phyloP scores from a whole-genome alignment of 106 monocot species.

The Dioscorea dumetorum region DNA sequence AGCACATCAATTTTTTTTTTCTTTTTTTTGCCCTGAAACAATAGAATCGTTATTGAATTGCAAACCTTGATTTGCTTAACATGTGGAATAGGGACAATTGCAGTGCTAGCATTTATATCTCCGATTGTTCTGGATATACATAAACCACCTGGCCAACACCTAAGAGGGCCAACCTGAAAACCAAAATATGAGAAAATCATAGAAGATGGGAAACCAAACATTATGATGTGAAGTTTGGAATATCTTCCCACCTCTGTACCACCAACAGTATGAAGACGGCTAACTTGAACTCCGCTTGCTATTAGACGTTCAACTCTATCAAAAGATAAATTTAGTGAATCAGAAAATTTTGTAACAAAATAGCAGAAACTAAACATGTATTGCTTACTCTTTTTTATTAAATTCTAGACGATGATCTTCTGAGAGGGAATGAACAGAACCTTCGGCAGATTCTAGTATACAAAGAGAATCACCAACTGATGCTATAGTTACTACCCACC shows the following conservation, averaged over 20 bases:
- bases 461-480: conserved; percentile 97
- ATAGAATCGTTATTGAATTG: not conserved
- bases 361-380: not conserved
- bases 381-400: conserved; percentile 80
- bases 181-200: not conserved
- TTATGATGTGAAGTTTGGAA: too few relatives aligned
- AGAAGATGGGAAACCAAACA: too few relatives aligned
- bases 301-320: conserved; percentile 71
- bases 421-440: conserved; percentile 63
- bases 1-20: too few relatives aligned
- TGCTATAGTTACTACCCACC: conserved; percentile 77
- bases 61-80: conserved; percentile 97
- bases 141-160: conserved; percentile 84
- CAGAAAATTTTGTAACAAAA: not conserved
- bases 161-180: conserved; percentile 67
- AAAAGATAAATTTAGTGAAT: not conserved
- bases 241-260: conserved; percentile 57
- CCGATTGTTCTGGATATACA: conserved; percentile 79
- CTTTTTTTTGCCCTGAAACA: too few relatives aligned
- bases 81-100: conserved; percentile 73
- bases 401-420: conserved; percentile 81
- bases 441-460: conserved; percentile 93
- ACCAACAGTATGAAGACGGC: conserved; percentile 68
- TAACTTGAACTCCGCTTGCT: conserved; percentile 86
- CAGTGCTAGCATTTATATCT: conserved; percentile 73